Percentiles rank a stretch among this genome's conserved stretches.
These are phyloP conservation scores for Hippophae rhamnoides DNA, from an alignment of 306 rosid species.

Conservation along the genomic window DNA sequence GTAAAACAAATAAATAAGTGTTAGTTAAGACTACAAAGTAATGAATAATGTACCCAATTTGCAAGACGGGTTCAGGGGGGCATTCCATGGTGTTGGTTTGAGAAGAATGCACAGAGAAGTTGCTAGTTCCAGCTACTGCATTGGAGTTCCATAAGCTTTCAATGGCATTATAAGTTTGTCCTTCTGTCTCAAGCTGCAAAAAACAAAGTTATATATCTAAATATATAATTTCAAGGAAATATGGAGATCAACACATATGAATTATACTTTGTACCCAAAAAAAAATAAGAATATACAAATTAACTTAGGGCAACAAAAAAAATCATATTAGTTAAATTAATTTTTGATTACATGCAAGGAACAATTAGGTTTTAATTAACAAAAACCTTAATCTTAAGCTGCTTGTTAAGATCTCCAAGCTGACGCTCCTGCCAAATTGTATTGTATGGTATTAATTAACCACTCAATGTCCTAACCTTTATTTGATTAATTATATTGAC, in stretches of 20 bases:
- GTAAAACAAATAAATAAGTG: too few relatives aligned
- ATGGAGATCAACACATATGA: background rate
- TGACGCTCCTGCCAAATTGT: slow-evolving; percentile 50
- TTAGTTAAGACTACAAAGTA: too few relatives aligned
- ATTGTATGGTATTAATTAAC: too few relatives aligned
- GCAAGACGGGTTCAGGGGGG: slow-evolving; percentile 54
- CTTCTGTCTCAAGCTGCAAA: slow-evolving; percentile 65
- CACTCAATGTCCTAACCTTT: too few relatives aligned
- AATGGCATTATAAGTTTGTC: slow-evolving; percentile 47
- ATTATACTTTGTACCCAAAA: background rate
- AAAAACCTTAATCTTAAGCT: slow-evolving; percentile 66
- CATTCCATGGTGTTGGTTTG: slow-evolving; percentile 45
- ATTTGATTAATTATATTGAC: too few relatives aligned
- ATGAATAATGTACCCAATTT: slow-evolving; percentile 50
- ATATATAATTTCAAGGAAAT: background rate
- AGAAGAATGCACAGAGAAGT: slow-evolving; percentile 41
- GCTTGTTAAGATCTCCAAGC: slow-evolving; percentile 63
- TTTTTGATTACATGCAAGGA: background rate
- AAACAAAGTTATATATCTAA: background rate
- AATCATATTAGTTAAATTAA: background rate
- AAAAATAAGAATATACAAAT: background rate
- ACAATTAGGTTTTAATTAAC: background rate
- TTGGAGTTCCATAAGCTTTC: slow-evolving; percentile 52
- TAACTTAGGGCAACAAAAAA: background rate
- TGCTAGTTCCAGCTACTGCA: slow-evolving; percentile 32